Evolutionary conservation across 306 rosid genomes (phyloP).

Genomic region (Glycine latifolia): DNA sequence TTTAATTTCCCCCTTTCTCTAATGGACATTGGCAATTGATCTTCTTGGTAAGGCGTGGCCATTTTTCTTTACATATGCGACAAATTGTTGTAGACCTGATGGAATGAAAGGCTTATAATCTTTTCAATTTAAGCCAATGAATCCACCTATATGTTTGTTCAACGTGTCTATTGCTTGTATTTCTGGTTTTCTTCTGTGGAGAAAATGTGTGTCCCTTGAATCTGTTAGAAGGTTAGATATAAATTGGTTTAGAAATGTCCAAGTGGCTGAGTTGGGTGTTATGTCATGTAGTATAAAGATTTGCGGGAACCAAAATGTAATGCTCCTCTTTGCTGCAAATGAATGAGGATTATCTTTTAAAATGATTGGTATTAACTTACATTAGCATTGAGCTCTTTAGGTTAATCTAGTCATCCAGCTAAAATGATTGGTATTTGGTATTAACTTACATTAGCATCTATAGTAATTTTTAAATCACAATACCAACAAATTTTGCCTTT

Average conservation of each 20-base stretch:
- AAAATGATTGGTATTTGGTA: too few relatives aligned
- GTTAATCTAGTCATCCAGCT: too few relatives aligned
- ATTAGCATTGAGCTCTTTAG: background rate
- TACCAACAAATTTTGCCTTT: too few relatives aligned
- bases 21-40: background rate
- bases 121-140: background rate
- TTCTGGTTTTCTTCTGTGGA: background rate
- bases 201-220: background rate
- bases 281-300: background rate
- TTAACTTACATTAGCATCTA: too few relatives aligned
- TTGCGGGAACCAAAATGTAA: background rate
- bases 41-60: background rate
- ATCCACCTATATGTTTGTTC: background rate
- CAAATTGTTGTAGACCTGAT: background rate
- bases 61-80: background rate
- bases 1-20: background rate
- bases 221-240: constrained; percentile 2
- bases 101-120: background rate
- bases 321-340: background rate
- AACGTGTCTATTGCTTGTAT: background rate
- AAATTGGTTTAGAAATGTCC: background rate
- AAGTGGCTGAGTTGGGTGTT: background rate
- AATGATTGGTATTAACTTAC: background rate
- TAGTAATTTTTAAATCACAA: background rate
- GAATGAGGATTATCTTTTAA: background rate